Evolutionary conservation across 768 basidiomycete genomes (phyloP), one percentile per base, ranked within the genome.

Genomic region (Suillus plorans): DNA sequence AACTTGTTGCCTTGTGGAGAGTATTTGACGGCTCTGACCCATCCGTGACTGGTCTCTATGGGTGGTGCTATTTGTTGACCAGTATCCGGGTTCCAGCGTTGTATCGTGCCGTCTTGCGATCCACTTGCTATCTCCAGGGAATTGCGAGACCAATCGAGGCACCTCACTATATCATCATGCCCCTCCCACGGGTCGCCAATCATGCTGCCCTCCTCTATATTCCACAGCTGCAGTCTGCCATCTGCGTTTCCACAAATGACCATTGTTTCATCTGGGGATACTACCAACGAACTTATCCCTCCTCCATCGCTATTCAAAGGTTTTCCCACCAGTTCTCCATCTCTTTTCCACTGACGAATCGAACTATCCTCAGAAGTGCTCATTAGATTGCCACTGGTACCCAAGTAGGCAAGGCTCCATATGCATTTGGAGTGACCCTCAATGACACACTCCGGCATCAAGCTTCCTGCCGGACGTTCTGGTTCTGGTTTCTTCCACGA

Each of bases 101-200:
- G 42, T 9, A 69, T 66, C 6, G 61, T 63, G 3, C 47, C 64
- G 42, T 71, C 63, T 6, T 42, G 2, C 22, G 64, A 39, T 12
- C 60, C 64, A 5, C 62, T 59, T 8, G 61, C 71, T 1, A 72
- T 45, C 25, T 56, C 25, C 16, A 44, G 58, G 9, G 64, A 60
- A 45, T 68, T 60, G 1, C 25, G 64, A 31, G 71, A 72, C 37
- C 70, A 67, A 22, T 59, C 61, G 6, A 69, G 53, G 28, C 45
- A 37, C 22, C n/a, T 45, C 14, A 65, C 61, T 2, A 52, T 31
- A 4, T 41, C 60, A 18, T 20, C 59, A 25, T 67, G 57, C 10
- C 18, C 53, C 53, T 55, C 12, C 53, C 53, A 55, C 12, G 53
- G 10, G 2, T 20, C 20, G 2, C 53, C 53, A 10, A 55, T 5